Conservation (phyloP, 345 rosid genomes). For the Cochlearia excelsa region DNA sequence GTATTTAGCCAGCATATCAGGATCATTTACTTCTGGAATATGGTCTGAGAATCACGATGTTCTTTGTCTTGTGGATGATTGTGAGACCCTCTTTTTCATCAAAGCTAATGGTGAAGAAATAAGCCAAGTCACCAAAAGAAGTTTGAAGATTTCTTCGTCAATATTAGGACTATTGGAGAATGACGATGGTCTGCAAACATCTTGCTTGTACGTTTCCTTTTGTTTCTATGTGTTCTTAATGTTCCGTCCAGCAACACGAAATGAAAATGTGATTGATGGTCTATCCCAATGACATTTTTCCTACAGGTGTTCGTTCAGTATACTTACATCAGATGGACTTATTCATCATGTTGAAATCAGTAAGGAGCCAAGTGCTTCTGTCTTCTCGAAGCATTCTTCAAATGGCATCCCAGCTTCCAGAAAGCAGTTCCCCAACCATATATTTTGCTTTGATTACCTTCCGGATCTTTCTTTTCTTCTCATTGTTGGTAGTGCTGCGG, state of each 20-base stretch:
- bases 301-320: constrained; percentile 68
- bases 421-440: constrained; percentile 59
- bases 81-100: constrained; percentile 63
- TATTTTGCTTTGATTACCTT: constrained; percentile 72
- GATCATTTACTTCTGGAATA: constrained; percentile 60
- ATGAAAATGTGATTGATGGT: constrained; percentile 20
- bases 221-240: not conserved
- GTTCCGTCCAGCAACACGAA: constrained; percentile 6
- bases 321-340: constrained; percentile 68
- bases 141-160: constrained; percentile 58
- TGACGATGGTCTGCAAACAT: constrained; percentile 41
- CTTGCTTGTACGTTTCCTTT: constrained; percentile 61
- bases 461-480: constrained; percentile 58
- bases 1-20: constrained; percentile 46
- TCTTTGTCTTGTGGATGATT: constrained; percentile 72
- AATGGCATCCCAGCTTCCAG: constrained; percentile 39
- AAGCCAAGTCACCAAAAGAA: constrained; percentile 51
- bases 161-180: constrained; percentile 64
- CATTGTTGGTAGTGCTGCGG: constrained; percentile 51
- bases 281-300: constrained; percentile 18
- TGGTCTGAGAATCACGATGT: constrained; percentile 87
- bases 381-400: constrained; percentile 42
- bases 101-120: constrained; percentile 85
- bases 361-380: constrained; percentile 61
- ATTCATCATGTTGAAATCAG: constrained; percentile 66